Evolutionary conservation across 805 yeast species (phyloP), one percentile per base, ranked within the genome.

Genomic region (Candida anglica): DNA sequence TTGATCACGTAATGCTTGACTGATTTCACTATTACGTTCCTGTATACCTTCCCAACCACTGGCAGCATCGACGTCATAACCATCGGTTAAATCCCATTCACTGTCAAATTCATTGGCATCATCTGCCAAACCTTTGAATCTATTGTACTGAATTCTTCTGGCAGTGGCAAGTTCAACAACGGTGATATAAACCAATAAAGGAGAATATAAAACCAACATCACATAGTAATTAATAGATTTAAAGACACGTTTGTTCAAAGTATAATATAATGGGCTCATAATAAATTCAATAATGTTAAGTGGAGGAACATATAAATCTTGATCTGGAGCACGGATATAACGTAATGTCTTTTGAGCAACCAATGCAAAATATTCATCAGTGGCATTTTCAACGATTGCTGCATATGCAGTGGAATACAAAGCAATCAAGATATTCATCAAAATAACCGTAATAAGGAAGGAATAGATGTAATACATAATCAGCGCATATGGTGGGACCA

Each of bases 261-360:
- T 30, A 19, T 38, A 45, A 11, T 46, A 41, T 3, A 63, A 35
- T 3, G 71, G 71, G 21, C 45, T 32, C 13, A 66, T 41, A 4
- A 44, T 19, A 1, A 81, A 31, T 56, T 87, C 96, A 34, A 87
- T 58, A 44, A 87, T 54, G 53, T 87, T 87, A 43, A 86, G 70
- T 4, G 96, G 96, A 4, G 96, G 91, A 17, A 86, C 88, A 53
- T 77, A 87, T 26, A 86, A 83, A 50, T 83, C 78, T 38, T 78
- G 81, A 60, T 87, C 96, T 0, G 96, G 96, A 0, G 95, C 95
- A 46, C 96, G 71, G 34, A 86, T 78, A 53, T 83, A 87, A 41
- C 89, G 71, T 46, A 87, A 69, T 0, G 94, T 86, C 65, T 87
- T 86, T 41, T 83, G 83, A 3, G 95, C 85, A 44, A 84, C 84